Conservation (phyloP, 1,284 basidiomycete species). For the Omphalotus olearius region DNA sequence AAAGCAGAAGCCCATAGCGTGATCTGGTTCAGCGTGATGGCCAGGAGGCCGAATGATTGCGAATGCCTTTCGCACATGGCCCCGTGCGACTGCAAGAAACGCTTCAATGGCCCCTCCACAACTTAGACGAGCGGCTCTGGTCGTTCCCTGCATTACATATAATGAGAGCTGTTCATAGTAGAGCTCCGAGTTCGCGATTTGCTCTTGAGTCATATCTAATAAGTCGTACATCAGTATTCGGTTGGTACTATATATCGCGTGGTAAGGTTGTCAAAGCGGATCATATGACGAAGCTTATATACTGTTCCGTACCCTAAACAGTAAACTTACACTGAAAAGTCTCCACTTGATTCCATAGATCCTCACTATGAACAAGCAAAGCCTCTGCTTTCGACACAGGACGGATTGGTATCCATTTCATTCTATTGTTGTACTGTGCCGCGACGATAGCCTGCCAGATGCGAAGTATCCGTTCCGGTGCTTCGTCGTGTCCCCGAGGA, state of each 20-base stretch:
- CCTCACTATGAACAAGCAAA: slow-evolving; percentile 83
- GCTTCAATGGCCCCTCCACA: slow-evolving; percentile 96
- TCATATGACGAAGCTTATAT: too few relatives aligned
- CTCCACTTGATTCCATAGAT: slow-evolving; percentile 89
- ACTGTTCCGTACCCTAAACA: not conserved
- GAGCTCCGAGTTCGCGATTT: slow-evolving; percentile 65
- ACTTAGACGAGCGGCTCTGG: slow-evolving; percentile 81
- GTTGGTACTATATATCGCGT: too few relatives aligned
- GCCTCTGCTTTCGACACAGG: slow-evolving; percentile 77
- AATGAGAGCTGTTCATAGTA: slow-evolving; percentile 90
- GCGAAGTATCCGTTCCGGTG: slow-evolving; percentile 80
- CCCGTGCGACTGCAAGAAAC: slow-evolving; percentile 80
- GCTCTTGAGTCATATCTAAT: slow-evolving; percentile 68
- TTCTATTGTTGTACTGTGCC: slow-evolving; percentile 61
- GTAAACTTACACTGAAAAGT: slow-evolving; percentile 64
- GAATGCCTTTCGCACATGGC: slow-evolving; percentile 82
- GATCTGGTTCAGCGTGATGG: slow-evolving; percentile 97
- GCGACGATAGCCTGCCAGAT: slow-evolving; percentile 69
- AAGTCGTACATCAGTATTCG: too few relatives aligned
- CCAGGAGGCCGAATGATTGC: slow-evolving; percentile 97
- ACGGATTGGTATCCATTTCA: slow-evolving; percentile 78
- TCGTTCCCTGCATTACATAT: slow-evolving; percentile 87
- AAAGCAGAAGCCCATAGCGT: slow-evolving; percentile 99
- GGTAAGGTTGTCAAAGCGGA: too few relatives aligned
- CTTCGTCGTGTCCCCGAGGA: slow-evolving; percentile 72